phyloP scores from a whole-genome alignment of 495 filamentous ascomycete genomes.

The Mytilinidion resinicola region DNA sequence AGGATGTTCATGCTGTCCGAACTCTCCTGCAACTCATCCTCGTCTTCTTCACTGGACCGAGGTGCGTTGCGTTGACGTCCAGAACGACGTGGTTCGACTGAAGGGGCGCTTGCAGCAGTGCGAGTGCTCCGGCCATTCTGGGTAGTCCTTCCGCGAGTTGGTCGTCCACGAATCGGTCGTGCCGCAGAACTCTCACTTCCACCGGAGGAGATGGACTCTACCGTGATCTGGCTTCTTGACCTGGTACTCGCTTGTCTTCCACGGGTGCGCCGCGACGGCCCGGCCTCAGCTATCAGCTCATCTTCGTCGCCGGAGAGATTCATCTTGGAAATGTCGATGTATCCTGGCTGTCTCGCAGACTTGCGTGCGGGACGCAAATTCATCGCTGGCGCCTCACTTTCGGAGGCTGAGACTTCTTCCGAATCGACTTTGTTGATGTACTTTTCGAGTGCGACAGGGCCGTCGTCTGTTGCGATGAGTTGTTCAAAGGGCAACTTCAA shows the following conservation, averaged over 20 bases:
- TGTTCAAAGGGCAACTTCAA: slow-evolving; percentile 32
- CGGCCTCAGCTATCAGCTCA: not conserved
- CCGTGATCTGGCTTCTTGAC: slow-evolving; percentile 1
- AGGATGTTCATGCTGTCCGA: slow-evolving; percentile 16
- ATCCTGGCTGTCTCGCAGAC: slow-evolving; percentile 17
- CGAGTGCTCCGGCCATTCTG: no score
- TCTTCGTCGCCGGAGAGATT: slow-evolving; percentile 28
- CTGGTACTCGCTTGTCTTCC: not conserved
- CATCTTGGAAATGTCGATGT: slow-evolving; percentile 28
- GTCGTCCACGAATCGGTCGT: no score
- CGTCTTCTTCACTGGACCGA: slow-evolving; percentile 14
- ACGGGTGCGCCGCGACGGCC: slow-evolving; percentile 15
- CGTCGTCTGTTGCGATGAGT: slow-evolving; percentile 30
- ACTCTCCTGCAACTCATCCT: slow-evolving; percentile 12
- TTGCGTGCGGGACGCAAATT: slow-evolving; percentile 9
- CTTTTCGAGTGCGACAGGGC: slow-evolving; percentile 26
- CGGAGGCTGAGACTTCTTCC: slow-evolving; percentile 1
- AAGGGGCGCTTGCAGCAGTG: no score
- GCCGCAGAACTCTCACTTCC: slow-evolving; percentile 4
- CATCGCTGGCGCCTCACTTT: slow-evolving; percentile 11
- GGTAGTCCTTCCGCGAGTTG: no score
- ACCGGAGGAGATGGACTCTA: not conserved
- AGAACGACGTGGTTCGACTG: slow-evolving; percentile 8
- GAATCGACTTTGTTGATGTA: slow-evolving; percentile 17
- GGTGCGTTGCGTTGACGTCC: slow-evolving; percentile 2